These are phyloP conservation scores for Thelonectria discophora DNA, from an alignment of 2,329 filamentous ascomycete genomes.

Conservation along the genomic window DNA sequence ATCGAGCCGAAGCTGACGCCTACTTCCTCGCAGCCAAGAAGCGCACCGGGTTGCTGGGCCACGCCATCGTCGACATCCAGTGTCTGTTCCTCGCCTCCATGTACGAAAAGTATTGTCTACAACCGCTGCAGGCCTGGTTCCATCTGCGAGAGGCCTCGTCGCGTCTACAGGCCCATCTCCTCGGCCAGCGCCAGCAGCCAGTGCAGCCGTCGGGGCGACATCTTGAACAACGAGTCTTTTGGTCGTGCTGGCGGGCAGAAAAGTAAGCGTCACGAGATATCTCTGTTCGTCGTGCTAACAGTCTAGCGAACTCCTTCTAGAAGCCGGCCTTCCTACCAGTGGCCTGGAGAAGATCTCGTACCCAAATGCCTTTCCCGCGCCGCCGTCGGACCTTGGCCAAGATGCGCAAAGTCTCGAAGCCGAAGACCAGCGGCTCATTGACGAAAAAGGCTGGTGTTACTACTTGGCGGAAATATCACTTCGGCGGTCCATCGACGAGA, in stretches of 20 bases:
- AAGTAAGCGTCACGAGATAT: conserved; percentile 9
- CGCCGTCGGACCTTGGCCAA: conserved; percentile 8
- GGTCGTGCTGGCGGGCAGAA: conserved; percentile 26
- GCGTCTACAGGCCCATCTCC: conserved; percentile 16
- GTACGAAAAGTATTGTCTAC: conserved; percentile 24
- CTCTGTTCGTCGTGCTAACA: not conserved
- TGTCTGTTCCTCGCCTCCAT: conserved; percentile 24
- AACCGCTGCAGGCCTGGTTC: conserved; percentile 23
- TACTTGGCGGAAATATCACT: conserved; percentile 25
- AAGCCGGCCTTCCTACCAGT: conserved; percentile 18
- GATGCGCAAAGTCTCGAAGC: not conserved
- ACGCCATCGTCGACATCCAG: conserved; percentile 23
- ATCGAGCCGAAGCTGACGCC: conserved; percentile 5
- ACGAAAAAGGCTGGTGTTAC: conserved; percentile 27
- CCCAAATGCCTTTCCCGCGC: conserved; percentile 19
- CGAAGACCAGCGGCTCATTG: conserved; percentile 16
- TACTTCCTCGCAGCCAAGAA: conserved; percentile 25
- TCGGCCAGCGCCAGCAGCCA: conserved; percentile 17
- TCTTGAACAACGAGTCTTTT: conserved; percentile 23
- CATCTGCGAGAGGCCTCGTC: conserved; percentile 21
- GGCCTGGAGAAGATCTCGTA: conserved; percentile 20
- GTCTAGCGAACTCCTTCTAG: conserved; percentile 18
- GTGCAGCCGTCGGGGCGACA: conserved; percentile 4
- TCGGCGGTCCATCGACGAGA: conserved; percentile 22
- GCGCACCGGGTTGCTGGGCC: conserved; percentile 19